Percentiles rank a stretch among this genome's conserved stretches.
Evolutionary conservation across 495 filamentous ascomycete genomes (phyloP).

Genomic region (Penicillium egyptiacum): DNA sequence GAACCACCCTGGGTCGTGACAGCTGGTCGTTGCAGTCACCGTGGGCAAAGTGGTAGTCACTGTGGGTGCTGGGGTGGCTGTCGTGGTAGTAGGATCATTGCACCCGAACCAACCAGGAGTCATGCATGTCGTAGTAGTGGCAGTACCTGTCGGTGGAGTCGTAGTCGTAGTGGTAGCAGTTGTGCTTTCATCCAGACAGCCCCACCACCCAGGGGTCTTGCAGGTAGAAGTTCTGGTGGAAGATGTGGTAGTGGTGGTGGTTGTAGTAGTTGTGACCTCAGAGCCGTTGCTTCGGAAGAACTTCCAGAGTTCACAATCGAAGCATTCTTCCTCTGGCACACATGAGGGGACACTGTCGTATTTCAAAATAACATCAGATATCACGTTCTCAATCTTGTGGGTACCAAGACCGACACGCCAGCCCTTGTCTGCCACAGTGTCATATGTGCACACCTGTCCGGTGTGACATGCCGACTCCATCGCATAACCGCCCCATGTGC

Average conservation of each 20-base stretch:
- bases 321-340: slow-evolving; percentile 70
- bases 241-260: slow-evolving; percentile 53
- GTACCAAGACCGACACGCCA: slow-evolving; percentile 85
- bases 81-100: slow-evolving; percentile 46
- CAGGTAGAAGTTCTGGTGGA: slow-evolving; percentile 78
- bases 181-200: slow-evolving; percentile 58
- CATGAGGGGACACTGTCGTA: slow-evolving; percentile 81
- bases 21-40: slow-evolving; percentile 41
- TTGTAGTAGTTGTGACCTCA: slow-evolving; percentile 65
- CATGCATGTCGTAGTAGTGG: slow-evolving; percentile 80
- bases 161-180: slow-evolving; percentile 54
- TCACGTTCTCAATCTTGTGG: slow-evolving; percentile 82
- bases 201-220: slow-evolving; percentile 77
- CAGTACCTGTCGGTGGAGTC: slow-evolving; percentile 53
- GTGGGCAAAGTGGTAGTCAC: slow-evolving; percentile 30
- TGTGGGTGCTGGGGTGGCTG: slow-evolving; percentile 15
- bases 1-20: slow-evolving; percentile 70
- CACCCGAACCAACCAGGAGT: slow-evolving; percentile 71
- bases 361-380: slow-evolving; percentile 76
- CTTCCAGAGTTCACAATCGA: slow-evolving; percentile 92
- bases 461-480: slow-evolving; percentile 90
- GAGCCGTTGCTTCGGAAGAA: slow-evolving; percentile 89
- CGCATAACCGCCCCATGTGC: slow-evolving; percentile 91
- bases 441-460: slow-evolving; percentile 83
- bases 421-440: slow-evolving; percentile 83